Percentiles rank a stretch among this genome's conserved stretches.
phyloP scores from a whole-genome alignment of 805 yeast species.

The Candida takata region DNA sequence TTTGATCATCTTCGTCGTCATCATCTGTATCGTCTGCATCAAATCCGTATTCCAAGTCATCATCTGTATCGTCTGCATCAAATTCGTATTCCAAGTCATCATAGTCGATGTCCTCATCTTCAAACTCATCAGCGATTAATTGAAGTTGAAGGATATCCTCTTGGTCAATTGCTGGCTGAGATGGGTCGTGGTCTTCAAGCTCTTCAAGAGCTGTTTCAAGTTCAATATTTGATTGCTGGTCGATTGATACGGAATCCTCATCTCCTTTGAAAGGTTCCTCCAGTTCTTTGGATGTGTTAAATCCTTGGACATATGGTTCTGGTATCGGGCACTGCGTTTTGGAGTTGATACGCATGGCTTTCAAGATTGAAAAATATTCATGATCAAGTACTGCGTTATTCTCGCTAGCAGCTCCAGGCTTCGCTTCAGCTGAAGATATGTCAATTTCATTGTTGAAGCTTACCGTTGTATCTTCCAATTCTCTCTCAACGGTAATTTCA shows the following conservation, averaged over 20 bases:
- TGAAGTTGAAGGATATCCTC: constrained; percentile 48
- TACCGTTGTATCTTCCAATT: too few species aligned
- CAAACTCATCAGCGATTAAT: constrained; percentile 43
- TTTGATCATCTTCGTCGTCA: constrained; percentile 29
- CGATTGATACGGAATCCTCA: too few species aligned
- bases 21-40: constrained; percentile 25
- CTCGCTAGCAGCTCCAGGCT: too few species aligned
- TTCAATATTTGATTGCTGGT: too few species aligned
- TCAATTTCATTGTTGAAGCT: too few species aligned
- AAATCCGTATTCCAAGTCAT: constrained; percentile 29
- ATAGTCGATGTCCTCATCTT: constrained; percentile 33
- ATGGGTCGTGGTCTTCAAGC: constrained; percentile 2
- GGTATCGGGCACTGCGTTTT: neutral
- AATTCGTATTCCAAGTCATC: constrained; percentile 33
- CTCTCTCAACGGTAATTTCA: too few species aligned
- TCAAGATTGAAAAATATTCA: constrained; percentile 8
- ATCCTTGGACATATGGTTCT: neutral
- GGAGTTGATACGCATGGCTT: constrained; percentile 15
- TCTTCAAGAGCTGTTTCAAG: neutral
- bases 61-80: constrained; percentile 25
- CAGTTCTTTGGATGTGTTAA: too few species aligned
- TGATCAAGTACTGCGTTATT: neutral
- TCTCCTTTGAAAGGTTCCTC: too few species aligned
- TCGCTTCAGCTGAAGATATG: too few species aligned
- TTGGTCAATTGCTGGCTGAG: constrained; percentile 28